Evolutionary conservation across 2,329 filamentous ascomycete genomes (phyloP).

Genomic region (Blastomyces percursus): DNA sequence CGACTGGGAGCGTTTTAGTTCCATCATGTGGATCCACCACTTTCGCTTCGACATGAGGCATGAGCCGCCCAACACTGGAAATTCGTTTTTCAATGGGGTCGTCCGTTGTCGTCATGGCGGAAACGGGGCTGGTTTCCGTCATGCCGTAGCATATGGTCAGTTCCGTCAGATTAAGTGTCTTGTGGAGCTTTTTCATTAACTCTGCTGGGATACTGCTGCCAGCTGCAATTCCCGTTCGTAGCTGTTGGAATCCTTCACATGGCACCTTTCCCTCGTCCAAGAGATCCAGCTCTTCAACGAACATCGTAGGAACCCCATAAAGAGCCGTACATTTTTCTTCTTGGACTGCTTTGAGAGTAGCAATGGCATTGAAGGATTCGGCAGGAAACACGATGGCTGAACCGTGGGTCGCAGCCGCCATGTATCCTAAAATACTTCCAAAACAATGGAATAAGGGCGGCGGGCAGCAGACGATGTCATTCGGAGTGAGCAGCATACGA

Average conservation of each 20-base stretch:
- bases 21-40: conserved; percentile 61
- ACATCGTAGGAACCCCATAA: conserved; percentile 93
- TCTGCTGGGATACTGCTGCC: conserved; percentile 74
- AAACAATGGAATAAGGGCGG: conserved; percentile 61
- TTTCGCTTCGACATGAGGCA: conserved; percentile 73
- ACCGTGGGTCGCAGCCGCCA: conserved; percentile 79
- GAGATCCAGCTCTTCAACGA: conserved; percentile 73
- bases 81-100: conserved; percentile 66
- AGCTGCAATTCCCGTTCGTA: conserved; percentile 85
- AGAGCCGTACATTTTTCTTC: conserved; percentile 56
- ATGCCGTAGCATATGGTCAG: conserved; percentile 94
- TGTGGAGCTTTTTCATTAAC: conserved; percentile 57
- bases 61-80: conserved; percentile 62
- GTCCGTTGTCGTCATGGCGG: conserved; percentile 66
- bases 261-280: conserved; percentile 45
- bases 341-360: conserved; percentile 54
- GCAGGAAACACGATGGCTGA: conserved; percentile 73
- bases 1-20: conserved; percentile 48
- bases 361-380: conserved; percentile 73
- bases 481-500: conserved; percentile 66
- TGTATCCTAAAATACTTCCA: conserved; percentile 82
- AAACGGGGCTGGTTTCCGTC: conserved; percentile 70
- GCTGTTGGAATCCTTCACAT: conserved; percentile 47
- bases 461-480: conserved; percentile 58
- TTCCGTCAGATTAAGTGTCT: conserved; percentile 62